Conservation (phyloP, 139 green algal species). For the Pycnococcus provasolii region DNA sequence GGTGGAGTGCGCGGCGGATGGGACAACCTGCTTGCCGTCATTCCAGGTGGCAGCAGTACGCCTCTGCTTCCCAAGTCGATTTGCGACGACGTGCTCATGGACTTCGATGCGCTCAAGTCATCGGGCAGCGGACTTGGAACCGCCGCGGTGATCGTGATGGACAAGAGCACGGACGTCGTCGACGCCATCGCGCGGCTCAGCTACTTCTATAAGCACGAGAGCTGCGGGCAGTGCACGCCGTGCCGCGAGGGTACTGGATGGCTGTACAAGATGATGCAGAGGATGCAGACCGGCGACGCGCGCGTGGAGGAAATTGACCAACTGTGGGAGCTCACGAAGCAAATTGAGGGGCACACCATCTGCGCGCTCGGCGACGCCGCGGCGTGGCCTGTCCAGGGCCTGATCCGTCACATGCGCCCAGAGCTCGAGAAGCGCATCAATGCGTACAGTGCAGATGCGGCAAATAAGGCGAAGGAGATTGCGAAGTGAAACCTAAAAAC, state of each 20-base stretch:
- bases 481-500: too few relatives aligned
- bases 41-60: constrained; percentile 88
- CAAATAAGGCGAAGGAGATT: too few relatives aligned
- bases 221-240: constrained; percentile 94
- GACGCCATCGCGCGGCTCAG: constrained; percentile 84
- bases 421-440: constrained; percentile 53
- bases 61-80: constrained; percentile 77
- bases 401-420: constrained; percentile 92
- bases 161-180: constrained; percentile 93
- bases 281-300: constrained; percentile 53
- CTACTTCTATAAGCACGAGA: constrained; percentile 99
- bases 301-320: constrained; percentile 96
- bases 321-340: constrained; percentile 92
- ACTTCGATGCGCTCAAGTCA: constrained; percentile 93
- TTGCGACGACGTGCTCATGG: constrained; percentile 89
- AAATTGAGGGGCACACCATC: constrained; percentile 72
- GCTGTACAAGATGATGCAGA: constrained; percentile 55
- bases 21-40: constrained; percentile 97
- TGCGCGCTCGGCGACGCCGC: constrained; percentile 93
- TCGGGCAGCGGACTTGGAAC: constrained; percentile 79
- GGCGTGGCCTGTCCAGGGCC: constrained; percentile 87
- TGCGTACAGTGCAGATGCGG: too few relatives aligned
- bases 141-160: constrained; percentile 98
- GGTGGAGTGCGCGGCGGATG: constrained; percentile 89
- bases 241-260: constrained; percentile 89